Conservation (phyloP, 2,329 filamentous ascomycete species). For the Venturiaceae sp. region DNA sequence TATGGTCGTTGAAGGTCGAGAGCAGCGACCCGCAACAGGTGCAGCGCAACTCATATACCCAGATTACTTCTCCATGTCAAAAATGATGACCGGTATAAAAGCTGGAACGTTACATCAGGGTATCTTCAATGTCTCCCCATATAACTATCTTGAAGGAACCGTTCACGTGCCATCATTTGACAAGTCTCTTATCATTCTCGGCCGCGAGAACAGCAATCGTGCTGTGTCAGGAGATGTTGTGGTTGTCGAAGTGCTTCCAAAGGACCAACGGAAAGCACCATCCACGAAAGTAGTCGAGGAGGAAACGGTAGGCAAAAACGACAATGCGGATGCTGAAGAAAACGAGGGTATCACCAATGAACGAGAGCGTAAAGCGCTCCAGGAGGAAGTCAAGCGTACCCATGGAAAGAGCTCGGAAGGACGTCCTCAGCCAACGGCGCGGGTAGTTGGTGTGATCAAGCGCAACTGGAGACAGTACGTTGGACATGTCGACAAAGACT, state of each 20-base stretch:
- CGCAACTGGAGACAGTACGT: constrained; percentile 98
- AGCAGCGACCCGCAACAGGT: constrained; percentile 53
- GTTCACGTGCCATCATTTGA: constrained; percentile 86
- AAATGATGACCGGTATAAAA: constrained; percentile 89
- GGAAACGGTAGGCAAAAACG: constrained; percentile 81
- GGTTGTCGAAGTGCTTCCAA: constrained; percentile 84
- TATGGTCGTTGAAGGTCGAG: constrained; percentile 78
- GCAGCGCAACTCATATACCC: constrained; percentile 71
- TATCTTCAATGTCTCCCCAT: constrained; percentile 90
- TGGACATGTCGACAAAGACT: constrained; percentile 84
- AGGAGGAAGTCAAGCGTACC: constrained; percentile 81
- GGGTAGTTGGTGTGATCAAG: constrained; percentile 84
- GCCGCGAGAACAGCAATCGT: constrained; percentile 92
- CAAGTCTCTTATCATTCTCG: constrained; percentile 77
- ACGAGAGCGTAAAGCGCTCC: constrained; percentile 73
- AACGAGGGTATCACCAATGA: constrained; percentile 69
- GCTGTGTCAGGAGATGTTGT: constrained; percentile 87
- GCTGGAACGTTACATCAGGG: constrained; percentile 85
- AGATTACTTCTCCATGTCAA: constrained; percentile 75
- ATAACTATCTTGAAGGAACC: constrained; percentile 94
- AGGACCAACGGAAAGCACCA: constrained; percentile 93
- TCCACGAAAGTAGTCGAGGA: constrained; percentile 96
- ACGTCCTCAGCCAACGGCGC: constrained; percentile 79
- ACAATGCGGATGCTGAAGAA: constrained; percentile 81
- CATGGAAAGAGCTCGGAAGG: constrained; percentile 70